phyloP scores from a whole-genome alignment of 345 rosid species.

The Brassica carinata region DNA sequence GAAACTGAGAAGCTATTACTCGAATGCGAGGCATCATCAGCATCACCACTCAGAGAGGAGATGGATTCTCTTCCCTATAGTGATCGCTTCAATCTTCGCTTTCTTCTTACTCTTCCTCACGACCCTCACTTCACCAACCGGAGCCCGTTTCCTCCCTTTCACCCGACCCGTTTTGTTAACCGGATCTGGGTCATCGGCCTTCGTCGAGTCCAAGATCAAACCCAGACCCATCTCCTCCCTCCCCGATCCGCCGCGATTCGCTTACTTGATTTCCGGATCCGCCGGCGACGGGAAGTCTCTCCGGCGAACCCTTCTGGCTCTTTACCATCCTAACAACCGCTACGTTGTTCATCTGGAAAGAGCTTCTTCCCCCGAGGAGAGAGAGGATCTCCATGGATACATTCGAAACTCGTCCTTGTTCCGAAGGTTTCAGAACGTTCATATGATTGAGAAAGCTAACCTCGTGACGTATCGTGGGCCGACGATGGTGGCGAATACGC shows the following conservation, averaged over 20 bases:
- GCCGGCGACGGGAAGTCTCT: constrained; percentile 75
- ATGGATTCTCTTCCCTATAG: constrained; percentile 68
- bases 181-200: constrained; percentile 51
- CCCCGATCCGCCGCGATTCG: constrained; percentile 73
- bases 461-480: constrained; percentile 94
- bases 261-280: constrained; percentile 90
- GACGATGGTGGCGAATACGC: constrained; percentile 96
- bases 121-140: constrained; percentile 57
- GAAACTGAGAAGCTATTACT: constrained; percentile 70
- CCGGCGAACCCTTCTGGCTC: constrained; percentile 72
- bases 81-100: constrained; percentile 61
- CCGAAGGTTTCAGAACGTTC: constrained; percentile 62
- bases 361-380: constrained; percentile 59
- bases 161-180: constrained; percentile 46
- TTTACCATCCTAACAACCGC: constrained; percentile 80
- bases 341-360: constrained; percentile 84
- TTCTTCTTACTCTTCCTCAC: constrained; percentile 66
- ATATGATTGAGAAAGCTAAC: constrained; percentile 85
- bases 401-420: constrained; percentile 54
- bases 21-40: constrained; percentile 63
- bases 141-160: constrained; percentile 57
- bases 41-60: constrained; percentile 53
- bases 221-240: constrained; percentile 58
- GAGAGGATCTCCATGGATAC: constrained; percentile 69
- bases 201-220: constrained; percentile 75